These are phyloP conservation scores for Fusarium equiseti DNA, from an alignment of 2,329 filamentous ascomycete species.

Conservation along the genomic window DNA sequence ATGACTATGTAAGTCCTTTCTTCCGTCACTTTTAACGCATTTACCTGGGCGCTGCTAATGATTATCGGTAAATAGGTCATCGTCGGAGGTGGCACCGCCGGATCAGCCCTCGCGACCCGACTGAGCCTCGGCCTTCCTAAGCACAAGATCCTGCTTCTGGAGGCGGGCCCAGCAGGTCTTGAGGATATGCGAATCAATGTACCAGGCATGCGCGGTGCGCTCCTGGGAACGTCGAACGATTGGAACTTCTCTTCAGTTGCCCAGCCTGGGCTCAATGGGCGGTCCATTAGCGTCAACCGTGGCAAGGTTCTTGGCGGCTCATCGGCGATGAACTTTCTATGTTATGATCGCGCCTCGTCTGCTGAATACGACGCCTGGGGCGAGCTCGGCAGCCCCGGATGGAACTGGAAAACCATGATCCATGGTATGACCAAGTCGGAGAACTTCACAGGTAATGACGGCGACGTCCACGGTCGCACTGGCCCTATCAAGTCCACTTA, in stretches of 20 bases:
- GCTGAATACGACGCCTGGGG: conserved; percentile 55
- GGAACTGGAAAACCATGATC: conserved; percentile 55
- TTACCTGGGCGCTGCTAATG: neutral
- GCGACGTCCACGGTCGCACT: conserved; percentile 26
- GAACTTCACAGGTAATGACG: conserved; percentile 37
- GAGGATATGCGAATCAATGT: conserved; percentile 51
- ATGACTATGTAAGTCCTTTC: conserved; percentile 3
- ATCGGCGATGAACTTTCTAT: conserved; percentile 48
- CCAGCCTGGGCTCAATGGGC: conserved; percentile 55
- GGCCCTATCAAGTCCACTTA: conserved; percentile 46
- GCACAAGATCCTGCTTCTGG: conserved; percentile 49
- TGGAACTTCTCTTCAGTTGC: conserved; percentile 60
- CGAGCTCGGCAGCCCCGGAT: conserved; percentile 53
- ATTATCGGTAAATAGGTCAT: conserved; percentile 43
- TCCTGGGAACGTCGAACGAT: conserved; percentile 49
- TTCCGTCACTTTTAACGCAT: neutral
- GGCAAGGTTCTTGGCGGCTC: conserved; percentile 64
- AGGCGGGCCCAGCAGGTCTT: conserved; percentile 47
- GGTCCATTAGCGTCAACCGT: conserved; percentile 57
- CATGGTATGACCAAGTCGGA: conserved; percentile 47
- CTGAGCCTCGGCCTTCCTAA: conserved; percentile 50
- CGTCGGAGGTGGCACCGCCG: conserved; percentile 53
- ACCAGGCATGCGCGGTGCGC: conserved; percentile 49
- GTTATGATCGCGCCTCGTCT: conserved; percentile 53
- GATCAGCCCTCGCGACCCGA: conserved; percentile 50